These are phyloP conservation scores for Pleurozium schreberi DNA, from an alignment of 225 moss, liverwort and hornwort species.

Conservation along the genomic window DNA sequence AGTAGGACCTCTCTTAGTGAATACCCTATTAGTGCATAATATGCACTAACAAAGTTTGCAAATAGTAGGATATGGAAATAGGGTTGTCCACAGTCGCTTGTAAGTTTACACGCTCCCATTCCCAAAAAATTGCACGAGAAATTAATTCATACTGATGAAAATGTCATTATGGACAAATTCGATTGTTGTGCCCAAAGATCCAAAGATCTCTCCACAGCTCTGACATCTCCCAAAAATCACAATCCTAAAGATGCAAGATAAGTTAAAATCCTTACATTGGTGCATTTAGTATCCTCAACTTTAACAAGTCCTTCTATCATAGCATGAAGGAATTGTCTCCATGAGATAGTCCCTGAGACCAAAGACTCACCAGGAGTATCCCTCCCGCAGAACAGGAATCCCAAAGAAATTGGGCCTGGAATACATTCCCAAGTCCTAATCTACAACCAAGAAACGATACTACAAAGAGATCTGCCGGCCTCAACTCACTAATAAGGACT, in stretches of 20 bases:
- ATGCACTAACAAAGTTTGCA: too few relatives aligned
- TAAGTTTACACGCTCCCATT: neutral
- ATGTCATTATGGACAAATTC: neutral
- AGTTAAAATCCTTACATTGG: neutral
- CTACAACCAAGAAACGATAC: neutral
- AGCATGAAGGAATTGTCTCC: neutral
- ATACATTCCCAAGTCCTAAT: neutral
- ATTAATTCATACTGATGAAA: neutral
- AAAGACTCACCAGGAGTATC: neutral
- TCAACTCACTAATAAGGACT: neutral
- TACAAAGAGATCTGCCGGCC: neutral
- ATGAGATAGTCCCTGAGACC: neutral
- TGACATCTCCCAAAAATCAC: neutral
- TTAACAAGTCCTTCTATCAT: neutral
- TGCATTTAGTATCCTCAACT: neutral
- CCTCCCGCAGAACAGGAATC: neutral
- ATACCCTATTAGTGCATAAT: too few relatives aligned
- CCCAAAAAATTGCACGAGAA: neutral
- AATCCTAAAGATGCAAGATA: neutral
- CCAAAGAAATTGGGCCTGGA: neutral
- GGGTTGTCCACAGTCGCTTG: neutral
- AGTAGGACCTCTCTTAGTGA: too few relatives aligned
- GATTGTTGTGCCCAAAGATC: neutral
- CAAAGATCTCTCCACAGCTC: neutral
- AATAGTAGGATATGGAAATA: too few relatives aligned